These are phyloP conservation scores for Fusarium paranaense DNA, from an alignment of 2,329 filamentous ascomycete genomes.

Conservation along the genomic window DNA sequence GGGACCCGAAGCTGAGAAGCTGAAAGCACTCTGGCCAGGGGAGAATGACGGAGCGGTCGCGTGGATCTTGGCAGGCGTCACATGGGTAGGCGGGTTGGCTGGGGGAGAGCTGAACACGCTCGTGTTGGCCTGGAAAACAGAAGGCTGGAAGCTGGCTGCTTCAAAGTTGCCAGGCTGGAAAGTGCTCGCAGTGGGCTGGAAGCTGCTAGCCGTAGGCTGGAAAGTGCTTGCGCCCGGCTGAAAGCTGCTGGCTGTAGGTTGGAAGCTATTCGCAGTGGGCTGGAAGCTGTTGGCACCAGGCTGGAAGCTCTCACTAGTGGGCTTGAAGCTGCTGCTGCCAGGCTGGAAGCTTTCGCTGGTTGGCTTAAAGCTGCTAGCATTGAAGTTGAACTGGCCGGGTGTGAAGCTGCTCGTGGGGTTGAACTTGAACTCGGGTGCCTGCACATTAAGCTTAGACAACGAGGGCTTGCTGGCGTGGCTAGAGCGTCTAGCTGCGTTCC, in stretches of 20 bases:
- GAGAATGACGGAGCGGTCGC: slow-evolving; percentile 78
- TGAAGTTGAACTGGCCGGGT: slow-evolving; percentile 39
- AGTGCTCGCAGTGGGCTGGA: slow-evolving; percentile 15
- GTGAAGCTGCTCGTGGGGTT: slow-evolving; percentile 59
- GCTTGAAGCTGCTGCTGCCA: slow-evolving; percentile 59
- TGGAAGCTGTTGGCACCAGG: slow-evolving; percentile 50
- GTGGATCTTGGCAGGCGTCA: slow-evolving; percentile 68
- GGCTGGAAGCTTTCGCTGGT: slow-evolving; percentile 59
- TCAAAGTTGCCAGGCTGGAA: slow-evolving; percentile 27
- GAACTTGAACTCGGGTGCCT: slow-evolving; percentile 90
- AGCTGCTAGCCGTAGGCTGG: slow-evolving; percentile 54
- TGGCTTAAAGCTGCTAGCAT: slow-evolving; percentile 28
- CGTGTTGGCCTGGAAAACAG: slow-evolving; percentile 55
- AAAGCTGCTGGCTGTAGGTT: slow-evolving; percentile 52
- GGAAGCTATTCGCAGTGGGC: slow-evolving; percentile 57
- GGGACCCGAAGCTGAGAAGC: slow-evolving; percentile 73
- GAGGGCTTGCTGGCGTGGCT: slow-evolving; percentile 77
- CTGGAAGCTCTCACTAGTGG: slow-evolving; percentile 57
- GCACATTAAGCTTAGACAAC: slow-evolving; percentile 85
- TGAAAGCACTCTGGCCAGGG: slow-evolving; percentile 74
- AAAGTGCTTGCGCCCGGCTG: slow-evolving; percentile 54
- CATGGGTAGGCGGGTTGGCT: slow-evolving; percentile 23
- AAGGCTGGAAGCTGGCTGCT: slow-evolving; percentile 54
- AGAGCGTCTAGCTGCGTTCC: slow-evolving; percentile 53
- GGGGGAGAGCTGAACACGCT: slow-evolving; percentile 37